Evolutionary conservation across 1,284 basidiomycete species (phyloP).

Genomic region (Sphagnurus paluster): DNA sequence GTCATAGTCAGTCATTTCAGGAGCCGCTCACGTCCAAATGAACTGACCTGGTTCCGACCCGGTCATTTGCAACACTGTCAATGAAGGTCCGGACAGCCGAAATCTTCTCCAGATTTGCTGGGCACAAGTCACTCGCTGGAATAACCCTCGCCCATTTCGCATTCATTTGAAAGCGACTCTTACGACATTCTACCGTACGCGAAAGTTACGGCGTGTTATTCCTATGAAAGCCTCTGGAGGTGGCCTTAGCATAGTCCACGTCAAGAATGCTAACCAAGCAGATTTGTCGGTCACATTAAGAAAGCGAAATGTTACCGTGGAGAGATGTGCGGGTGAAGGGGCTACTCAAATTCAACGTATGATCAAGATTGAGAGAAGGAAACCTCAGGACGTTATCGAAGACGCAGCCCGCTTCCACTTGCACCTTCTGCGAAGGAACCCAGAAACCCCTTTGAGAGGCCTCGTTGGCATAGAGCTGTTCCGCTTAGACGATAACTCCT

Average conservation of each 20-base stretch:
- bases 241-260: constrained; percentile 29
- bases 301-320: constrained; percentile 22
- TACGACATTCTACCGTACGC: constrained; percentile 26
- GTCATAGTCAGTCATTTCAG: no score
- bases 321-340: constrained; percentile 27
- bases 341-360: constrained; percentile 19
- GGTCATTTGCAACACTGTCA: no score
- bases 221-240: constrained; percentile 23
- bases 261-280: constrained; percentile 26
- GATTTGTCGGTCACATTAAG: constrained; percentile 32
- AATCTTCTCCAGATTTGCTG: constrained; percentile 44
- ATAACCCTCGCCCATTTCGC: constrained; percentile 48
- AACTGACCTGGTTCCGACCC: no score
- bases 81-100: no score
- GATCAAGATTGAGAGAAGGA: constrained; percentile 23
- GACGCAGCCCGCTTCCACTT: constrained; percentile 36
- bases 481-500: constrained; percentile 28
- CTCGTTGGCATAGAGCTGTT: constrained; percentile 33
- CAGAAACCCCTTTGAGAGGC: constrained; percentile 25
- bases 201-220: constrained; percentile 29
- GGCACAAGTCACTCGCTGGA: constrained; percentile 57
- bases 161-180: constrained; percentile 32
- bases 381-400: constrained; percentile 28
- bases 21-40: no score
- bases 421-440: constrained; percentile 31